Evolutionary conservation across 1,139 yeast species (phyloP).

Genomic region (Debaryomyces nepalensis): DNA sequence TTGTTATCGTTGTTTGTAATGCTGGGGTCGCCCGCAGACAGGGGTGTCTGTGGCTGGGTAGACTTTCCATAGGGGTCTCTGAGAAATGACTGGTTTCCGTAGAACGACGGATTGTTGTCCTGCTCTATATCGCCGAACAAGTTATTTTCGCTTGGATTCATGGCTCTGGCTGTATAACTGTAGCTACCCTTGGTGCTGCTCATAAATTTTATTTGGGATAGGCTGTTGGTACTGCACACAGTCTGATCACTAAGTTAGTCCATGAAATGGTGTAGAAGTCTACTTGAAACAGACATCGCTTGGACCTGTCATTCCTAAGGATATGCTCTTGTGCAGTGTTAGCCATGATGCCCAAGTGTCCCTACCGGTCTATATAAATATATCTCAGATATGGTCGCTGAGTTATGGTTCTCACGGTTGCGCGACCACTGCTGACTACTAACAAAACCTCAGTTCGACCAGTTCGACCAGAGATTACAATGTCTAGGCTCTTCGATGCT

Average conservation of each 20-base stretch:
- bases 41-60: neutral
- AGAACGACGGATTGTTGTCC: slow-evolving; percentile 54
- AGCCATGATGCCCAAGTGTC: too few relatives aligned
- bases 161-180: slow-evolving; percentile 14
- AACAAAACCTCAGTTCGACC: too few relatives aligned
- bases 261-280: too few relatives aligned
- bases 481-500: too few relatives aligned
- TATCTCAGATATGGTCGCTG: too few relatives aligned
- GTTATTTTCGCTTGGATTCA: slow-evolving; percentile 20
- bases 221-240: neutral
- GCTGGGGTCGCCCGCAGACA: slow-evolving; percentile 10
- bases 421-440: too few relatives aligned
- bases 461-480: too few relatives aligned
- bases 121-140: slow-evolving; percentile 49
- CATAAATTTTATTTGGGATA: neutral
- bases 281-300: too few relatives aligned
- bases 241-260: too few relatives aligned
- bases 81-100: slow-evolving; percentile 37
- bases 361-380: too few relatives aligned
- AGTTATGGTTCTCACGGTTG: too few relatives aligned
- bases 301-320: neutral
- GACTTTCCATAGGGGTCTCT: slow-evolving; percentile 33
- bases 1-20: slow-evolving; percentile 5
- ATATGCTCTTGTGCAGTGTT: too few relatives aligned
- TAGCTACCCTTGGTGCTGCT: slow-evolving; percentile 15